Base-by-base conservation (phyloP, 768 basidiomycete genomes). In the Lactarius akahatsu region DNA sequence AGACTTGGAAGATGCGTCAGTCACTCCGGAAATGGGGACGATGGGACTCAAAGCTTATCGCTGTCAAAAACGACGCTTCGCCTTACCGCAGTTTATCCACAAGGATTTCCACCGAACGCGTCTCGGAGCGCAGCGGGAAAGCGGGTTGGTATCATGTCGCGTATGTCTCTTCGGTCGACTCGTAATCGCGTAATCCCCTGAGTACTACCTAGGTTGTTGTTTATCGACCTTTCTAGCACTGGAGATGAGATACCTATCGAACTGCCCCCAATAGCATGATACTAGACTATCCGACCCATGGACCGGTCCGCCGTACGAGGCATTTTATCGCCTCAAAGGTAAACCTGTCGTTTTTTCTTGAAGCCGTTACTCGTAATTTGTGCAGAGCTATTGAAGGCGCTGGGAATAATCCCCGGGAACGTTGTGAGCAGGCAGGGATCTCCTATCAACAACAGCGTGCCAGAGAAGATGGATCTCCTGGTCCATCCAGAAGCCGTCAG, bases 351-450 rank as follows among this genome's bases (percentile, higher is more conserved):
- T n/a, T 3, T 8, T 3, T 52, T 54, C 10, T 23, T 34, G 2
- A 7, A 8, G 3, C 8, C 23, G 10, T 52, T n/a, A 32, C 38
- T 52, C 10, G 62, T 57, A 4, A 11, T 23, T 41, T 34, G 9
- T 5, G 9, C 40, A 66, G 61, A 58, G 41, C 7, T 66, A 32
- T 59, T 67, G 62, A 63, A 30, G 28, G 66, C 62, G 3, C 50
- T 63, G 9, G 66, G 66, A 5, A 59, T 63, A 15, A 67, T 67
- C 4, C 4, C 50, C 10, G 15, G n/a, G 41, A 45, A 20, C 23
- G 16, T 15, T 38, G 16, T 54, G 13, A 11, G 3, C 23, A 28
- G 16, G 11, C 23, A 16, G 30, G 18, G 3, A n/a, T 34, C 1
- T 45, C 36, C 23, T 16, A 3, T 61, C 38, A 52, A 62, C 13